Evolutionary conservation across 148 eudicot species (phyloP), one percentile per base, ranked within the genome.

Genomic region (Fallopia convolvulus): DNA sequence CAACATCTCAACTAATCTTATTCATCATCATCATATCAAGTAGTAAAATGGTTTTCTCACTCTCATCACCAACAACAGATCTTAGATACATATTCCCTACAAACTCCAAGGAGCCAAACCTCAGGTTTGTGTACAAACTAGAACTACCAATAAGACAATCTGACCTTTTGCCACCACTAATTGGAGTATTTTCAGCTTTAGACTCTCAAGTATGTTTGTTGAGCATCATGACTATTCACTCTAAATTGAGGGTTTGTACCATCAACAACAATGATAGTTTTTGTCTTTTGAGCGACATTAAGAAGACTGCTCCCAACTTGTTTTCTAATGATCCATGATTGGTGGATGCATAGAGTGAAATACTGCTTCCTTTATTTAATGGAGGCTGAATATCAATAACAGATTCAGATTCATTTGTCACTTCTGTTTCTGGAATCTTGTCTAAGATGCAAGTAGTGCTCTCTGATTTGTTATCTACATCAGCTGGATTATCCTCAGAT

Each of bases 1-100:
- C 79, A 81, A 78, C 26, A 75, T 47, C 78, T 95, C 88, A 79
- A 87, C 80, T 77, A 53, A 76, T 79, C 77, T 84, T 30, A 89
- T 85, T 83, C 90, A 80, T 92, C 94, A 14, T 89, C 91, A 83
- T 82, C 82, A 91, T 70, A 91, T 85, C 82, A 95, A 80, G 82
- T 85, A 95, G 82, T 86, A 77, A 81, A 92, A 91, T 30, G 97
- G 97, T 79, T 82, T 89, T 81, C 79, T 81, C 74, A 79, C 78
- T 36, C 79, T 85, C 87, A 78, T 79, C 75, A 72, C 50, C 26
- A 70, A 81, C 80, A 81, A 80, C 83, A 78, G 80, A n/a, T 68
- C 32, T 82, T 23, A 55, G 13, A 9, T 55, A 75, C 44, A 13
- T 30, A 75, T 76, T 75, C 48, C 52, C 77, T 26, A 33, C 74